Conservation (phyloP, 2,329 filamentous ascomycete species). For the Aspergillus niger region DNA sequence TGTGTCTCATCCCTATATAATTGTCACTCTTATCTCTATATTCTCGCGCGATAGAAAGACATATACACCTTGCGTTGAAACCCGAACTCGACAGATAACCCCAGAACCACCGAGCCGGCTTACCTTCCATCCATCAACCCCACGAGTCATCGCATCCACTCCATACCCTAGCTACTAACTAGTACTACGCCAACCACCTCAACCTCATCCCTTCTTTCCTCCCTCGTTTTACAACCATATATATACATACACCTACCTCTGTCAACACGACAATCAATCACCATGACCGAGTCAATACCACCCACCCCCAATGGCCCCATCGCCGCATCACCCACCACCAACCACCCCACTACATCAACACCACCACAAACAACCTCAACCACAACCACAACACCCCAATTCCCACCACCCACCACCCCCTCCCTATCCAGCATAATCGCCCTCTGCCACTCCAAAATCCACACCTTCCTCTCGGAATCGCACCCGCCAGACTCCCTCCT, state of each 20-base stretch:
- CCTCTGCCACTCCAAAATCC: conserved; percentile 61
- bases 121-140: no score
- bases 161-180: background rate
- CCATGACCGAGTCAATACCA: background rate
- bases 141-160: background rate
- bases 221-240: background rate
- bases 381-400: background rate
- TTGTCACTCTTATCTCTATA: background rate
- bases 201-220: background rate
- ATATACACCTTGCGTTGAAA: no score
- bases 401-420: background rate
- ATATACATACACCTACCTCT: background rate
- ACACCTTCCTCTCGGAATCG: conserved; percentile 65
- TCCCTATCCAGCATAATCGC: conserved; percentile 63
- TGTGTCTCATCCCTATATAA: background rate
- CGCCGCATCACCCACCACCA: background rate
- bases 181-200: background rate
- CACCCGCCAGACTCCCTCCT: conserved; percentile 59
- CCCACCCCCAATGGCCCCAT: background rate
- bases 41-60: background rate
- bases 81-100: no score
- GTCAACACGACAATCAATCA: background rate
- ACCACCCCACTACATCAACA: background rate
- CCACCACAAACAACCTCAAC: no score
- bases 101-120: no score